Percentiles rank a stretch among this genome's conserved stretches.
Evolutionary conservation across 176 grass and related monocot genomes (phyloP).

Genomic region (Raddia guianensis): DNA sequence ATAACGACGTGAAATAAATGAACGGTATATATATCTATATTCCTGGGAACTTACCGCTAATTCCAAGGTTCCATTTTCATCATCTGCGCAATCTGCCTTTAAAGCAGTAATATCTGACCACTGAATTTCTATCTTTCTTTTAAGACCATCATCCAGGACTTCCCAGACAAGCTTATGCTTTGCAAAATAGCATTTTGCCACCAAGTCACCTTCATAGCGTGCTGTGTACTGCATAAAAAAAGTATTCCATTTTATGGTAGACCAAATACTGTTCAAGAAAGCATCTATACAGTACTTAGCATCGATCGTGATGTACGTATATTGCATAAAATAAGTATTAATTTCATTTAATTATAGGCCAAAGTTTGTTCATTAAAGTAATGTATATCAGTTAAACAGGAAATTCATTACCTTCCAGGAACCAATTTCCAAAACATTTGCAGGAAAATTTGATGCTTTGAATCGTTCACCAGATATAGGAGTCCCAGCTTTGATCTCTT

Average conservation of each 20-base stretch:
- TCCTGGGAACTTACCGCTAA: conserved; percentile 53
- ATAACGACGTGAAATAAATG: conserved; percentile 2
- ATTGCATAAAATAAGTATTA: too few relatives aligned
- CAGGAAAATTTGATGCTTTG: conserved; percentile 89
- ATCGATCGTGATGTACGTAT: too few relatives aligned
- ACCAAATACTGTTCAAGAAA: neutral
- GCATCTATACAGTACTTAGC: neutral
- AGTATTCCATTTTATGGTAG: conserved; percentile 25
- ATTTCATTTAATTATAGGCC: too few relatives aligned
- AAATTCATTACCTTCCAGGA: conserved; percentile 72
- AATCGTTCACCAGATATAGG: conserved; percentile 40
- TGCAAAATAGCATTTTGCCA: conserved; percentile 90
- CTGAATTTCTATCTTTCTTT: conserved; percentile 90
- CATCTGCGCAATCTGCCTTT: conserved; percentile 56
- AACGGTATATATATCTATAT: neutral
- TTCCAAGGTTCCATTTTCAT: conserved; percentile 61
- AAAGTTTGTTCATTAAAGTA: neutral
- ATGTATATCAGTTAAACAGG: conserved; percentile 3
- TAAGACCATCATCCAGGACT: conserved; percentile 64
- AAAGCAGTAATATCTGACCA: conserved; percentile 74
- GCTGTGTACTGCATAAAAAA: conserved; percentile 54
- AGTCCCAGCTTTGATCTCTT: conserved; percentile 34
- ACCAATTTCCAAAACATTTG: conserved; percentile 71
- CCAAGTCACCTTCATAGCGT: conserved; percentile 74
- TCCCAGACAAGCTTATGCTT: conserved; percentile 88